Conservation (phyloP, 495 filamentous ascomycete species). For the Neurospora africana region DNA sequence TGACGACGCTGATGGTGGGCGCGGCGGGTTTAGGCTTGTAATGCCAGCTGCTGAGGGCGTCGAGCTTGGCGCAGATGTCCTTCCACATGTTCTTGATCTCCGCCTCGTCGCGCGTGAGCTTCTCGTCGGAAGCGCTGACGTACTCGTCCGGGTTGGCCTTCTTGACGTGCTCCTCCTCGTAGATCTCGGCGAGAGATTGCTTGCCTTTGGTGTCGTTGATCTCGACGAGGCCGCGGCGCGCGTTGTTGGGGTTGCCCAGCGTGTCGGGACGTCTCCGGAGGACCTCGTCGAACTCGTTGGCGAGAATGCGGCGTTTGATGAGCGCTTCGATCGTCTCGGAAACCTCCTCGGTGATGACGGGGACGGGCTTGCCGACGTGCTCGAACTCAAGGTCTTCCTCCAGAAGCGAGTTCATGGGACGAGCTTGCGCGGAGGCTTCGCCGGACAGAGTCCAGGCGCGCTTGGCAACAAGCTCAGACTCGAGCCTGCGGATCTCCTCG, state of each 20-base stretch:
- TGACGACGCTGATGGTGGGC: constrained; percentile 69
- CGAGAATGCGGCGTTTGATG: constrained; percentile 87
- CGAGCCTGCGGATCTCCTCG: constrained; percentile 82
- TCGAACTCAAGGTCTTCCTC: constrained; percentile 96
- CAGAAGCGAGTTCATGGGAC: constrained; percentile 82
- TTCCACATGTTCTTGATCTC: constrained; percentile 80
- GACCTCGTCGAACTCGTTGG: constrained; percentile 87
- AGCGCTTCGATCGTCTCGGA: constrained; percentile 88
- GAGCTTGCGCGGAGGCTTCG: constrained; percentile 71
- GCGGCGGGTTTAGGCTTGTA: constrained; percentile 82
- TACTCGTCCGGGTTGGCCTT: constrained; percentile 67
- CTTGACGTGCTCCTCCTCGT: constrained; percentile 84
- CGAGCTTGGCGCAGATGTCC: constrained; percentile 67
- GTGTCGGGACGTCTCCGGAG: constrained; percentile 69
- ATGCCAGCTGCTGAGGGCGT: constrained; percentile 86
- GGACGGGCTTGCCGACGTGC: constrained; percentile 86
- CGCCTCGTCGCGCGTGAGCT: constrained; percentile 68
- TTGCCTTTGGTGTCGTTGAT: constrained; percentile 79
- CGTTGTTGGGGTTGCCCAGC: constrained; percentile 39
- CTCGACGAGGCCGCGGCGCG: constrained; percentile 60
- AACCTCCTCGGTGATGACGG: constrained; percentile 87
- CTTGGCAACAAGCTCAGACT: constrained; percentile 82
- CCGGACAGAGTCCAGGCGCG: constrained; percentile 84
- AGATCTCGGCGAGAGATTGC: constrained; percentile 81
- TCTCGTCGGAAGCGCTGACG: constrained; percentile 70